Base-by-base conservation (phyloP, 805 yeast species). In the Yarrowia bubula region DNA sequence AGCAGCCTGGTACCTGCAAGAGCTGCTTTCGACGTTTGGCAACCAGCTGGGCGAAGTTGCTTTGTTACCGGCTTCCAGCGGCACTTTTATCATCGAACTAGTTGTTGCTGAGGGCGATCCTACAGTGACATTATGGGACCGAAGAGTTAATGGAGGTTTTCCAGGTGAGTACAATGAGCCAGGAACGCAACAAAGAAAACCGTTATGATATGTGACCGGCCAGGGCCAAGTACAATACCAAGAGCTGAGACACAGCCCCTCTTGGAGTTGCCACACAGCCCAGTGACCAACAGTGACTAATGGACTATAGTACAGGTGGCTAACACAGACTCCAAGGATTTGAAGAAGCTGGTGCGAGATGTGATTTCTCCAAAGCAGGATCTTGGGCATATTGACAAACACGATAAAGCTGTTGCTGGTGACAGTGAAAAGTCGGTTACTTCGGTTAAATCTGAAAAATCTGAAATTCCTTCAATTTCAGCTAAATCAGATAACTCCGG, bases 1-100 rank as follows among this genome's bases (percentile, higher is more conserved):
- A 11, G 96, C 97, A 1, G 82, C 90, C 0, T 92, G 97, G 97
- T 90, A 90, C 70, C 78, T 85, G 37, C 96, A 89, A 73, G 97
- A 91, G 74, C 77, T 92, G 1, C 76, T 91, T n/a, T 90, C 88
- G 71, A 92, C 97, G 0, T 92, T 90, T 74, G 86, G 86, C 3
- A 74, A 75, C 4, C 77, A 78, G 22, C 71, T 85, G 8, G 86
- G 85, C 14, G 88, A 86, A 65, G 82, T 86, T 1, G 76, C 85
- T 0, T 72, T 82, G 74, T 76, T 50, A 80, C 90, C 71, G 72
- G 80, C 63, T 62, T 75, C 68, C 71, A 76, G 65, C 71, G 96
- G 85, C 10, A 83, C 84, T 6, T 91, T 91, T 72, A 79, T 80
- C 65, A 83, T 92, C 15, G 77, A 79, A 17, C 80, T 86, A 66